Evolutionary conservation across 2,329 filamentous ascomycete species (phyloP), one percentile per base, ranked within the genome.

Genomic region (Triangularia verruculosa): DNA sequence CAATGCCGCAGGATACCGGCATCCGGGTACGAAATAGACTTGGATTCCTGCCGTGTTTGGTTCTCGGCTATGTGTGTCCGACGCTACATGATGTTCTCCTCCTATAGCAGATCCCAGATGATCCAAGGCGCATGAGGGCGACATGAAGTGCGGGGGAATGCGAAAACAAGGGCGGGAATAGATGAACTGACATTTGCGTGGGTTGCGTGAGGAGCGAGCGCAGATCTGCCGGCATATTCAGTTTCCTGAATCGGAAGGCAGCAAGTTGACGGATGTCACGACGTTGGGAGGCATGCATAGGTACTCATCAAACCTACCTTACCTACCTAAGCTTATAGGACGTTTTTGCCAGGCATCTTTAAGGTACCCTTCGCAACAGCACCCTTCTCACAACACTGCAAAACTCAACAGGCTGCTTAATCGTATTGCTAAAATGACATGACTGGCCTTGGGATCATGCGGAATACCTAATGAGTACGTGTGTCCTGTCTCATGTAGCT

Each of bases 61-160:
- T 28, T 59, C 55, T 34, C 62, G 62, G 62, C 55, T 55, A 56
- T 64, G 47, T 56, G 39, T 28, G 57, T 52, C 22, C 8, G 39
- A 58, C 30, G 56, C 47, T 58, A 22, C 56, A 58, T 58, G 56
- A 58, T 25, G 15, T 43, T 17, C 39, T 47, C 39, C 39, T 47
- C 39, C 39, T 22, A 47, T 20, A 12, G n/a, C n/a, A 47, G 39
- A 47, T 7, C 39, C n/a, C n/a, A 20, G 39, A 8, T 47, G 39
- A 20, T 47, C 1, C 39, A 47, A 12, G 25, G 15, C 17, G 12
- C 22, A 54, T 32, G 12, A 47, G 30, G 34, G 61, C 58, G 43
- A 47, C 56, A 59, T 62, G 61, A 51, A n/a, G 51, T 25, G 51
- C 22, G 51, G 51, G n/a, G 51, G 22, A 54, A 13, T 54, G 25